Conservation (phyloP, 1,284 basidiomycete species). For the Ceratobasidium sp. region DNA sequence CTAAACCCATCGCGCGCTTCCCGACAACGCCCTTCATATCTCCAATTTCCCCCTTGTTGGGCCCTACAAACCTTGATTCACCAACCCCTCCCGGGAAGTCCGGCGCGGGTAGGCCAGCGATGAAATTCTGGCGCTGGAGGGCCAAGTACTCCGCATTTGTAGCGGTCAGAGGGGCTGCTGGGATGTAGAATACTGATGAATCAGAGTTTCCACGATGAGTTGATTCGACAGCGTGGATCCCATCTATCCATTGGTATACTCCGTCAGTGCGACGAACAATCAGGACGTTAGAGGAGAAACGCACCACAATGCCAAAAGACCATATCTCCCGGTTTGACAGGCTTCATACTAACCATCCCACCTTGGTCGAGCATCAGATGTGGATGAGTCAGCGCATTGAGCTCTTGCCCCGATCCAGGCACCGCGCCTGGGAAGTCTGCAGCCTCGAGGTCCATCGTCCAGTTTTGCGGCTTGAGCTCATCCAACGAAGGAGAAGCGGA, state of each 20-base stretch:
- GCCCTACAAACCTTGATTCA: constrained; percentile 63
- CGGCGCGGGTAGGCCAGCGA: constrained; percentile 64
- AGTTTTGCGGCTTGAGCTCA: constrained; percentile 73
- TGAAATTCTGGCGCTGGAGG: constrained; percentile 64
- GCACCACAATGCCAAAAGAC: constrained; percentile 64
- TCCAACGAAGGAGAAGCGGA: too few species aligned
- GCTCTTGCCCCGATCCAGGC: too few species aligned
- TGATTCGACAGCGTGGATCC: constrained; percentile 74
- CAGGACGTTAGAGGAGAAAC: constrained; percentile 25
- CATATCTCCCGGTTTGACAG: too few species aligned
- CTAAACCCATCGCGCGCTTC: constrained; percentile 6
- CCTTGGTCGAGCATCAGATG: too few species aligned
- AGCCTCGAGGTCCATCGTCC: too few species aligned
- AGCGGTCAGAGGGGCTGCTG: constrained; percentile 71
- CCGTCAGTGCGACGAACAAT: neutral
- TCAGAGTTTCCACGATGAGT: constrained; percentile 65
- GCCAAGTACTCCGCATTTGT: constrained; percentile 67
- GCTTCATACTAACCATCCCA: too few species aligned
- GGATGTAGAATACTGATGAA: constrained; percentile 81
- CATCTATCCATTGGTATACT: constrained; percentile 67
- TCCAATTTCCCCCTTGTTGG: constrained; percentile 55
- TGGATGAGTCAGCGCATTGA: too few species aligned
- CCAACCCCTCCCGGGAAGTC: constrained; percentile 79
- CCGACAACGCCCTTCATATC: constrained; percentile 50
- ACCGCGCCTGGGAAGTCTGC: too few species aligned